A percentile compares a stretch with the other conserved stretches of the same genome.
phyloP scores from a whole-genome alignment of 2,329 filamentous ascomycete genomes.

The Didymella pomorum region DNA sequence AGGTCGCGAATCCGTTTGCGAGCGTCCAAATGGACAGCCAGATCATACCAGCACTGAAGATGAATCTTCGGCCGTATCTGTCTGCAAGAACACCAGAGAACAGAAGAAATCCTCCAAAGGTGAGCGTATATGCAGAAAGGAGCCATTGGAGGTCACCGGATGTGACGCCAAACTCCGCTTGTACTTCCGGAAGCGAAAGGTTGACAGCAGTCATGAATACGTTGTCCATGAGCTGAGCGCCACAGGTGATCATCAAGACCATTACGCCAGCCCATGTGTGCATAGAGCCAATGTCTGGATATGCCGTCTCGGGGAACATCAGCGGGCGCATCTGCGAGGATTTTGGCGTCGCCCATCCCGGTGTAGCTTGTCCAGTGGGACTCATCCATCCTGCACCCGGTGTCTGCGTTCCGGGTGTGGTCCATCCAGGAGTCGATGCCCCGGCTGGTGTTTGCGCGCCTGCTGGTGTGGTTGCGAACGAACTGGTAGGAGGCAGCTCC shows the following conservation, averaged over 20 bases:
- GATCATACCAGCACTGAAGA: neutral
- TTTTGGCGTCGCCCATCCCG: constrained; percentile 19
- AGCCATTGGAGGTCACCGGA: constrained; percentile 16
- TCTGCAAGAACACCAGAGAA: neutral
- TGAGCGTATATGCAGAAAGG: constrained; percentile 16
- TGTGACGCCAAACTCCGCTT: constrained; percentile 15
- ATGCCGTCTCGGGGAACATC: constrained; percentile 19
- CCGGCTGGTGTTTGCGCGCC: neutral
- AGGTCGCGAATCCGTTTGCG: neutral
- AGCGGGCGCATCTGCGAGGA: constrained; percentile 16
- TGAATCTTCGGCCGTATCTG: neutral
- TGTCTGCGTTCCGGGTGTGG: neutral
- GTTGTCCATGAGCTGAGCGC: constrained; percentile 19
- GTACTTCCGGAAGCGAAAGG: constrained; percentile 15
- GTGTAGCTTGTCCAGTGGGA: constrained; percentile 11
- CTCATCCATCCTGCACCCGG: neutral
- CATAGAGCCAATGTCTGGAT: constrained; percentile 16
- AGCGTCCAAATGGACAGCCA: neutral
- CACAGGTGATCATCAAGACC: constrained; percentile 12
- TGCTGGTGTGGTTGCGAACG: neutral
- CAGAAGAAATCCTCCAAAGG: neutral
- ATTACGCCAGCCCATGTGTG: constrained; percentile 17
- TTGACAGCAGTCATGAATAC: constrained; percentile 20
- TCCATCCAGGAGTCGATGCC: neutral
- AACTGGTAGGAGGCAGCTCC: neutral